Evolutionary conservation across 2,329 filamentous ascomycete species (phyloP), one percentile per base, ranked within the genome.

Genomic region (Graphilbum fragrans): DNA sequence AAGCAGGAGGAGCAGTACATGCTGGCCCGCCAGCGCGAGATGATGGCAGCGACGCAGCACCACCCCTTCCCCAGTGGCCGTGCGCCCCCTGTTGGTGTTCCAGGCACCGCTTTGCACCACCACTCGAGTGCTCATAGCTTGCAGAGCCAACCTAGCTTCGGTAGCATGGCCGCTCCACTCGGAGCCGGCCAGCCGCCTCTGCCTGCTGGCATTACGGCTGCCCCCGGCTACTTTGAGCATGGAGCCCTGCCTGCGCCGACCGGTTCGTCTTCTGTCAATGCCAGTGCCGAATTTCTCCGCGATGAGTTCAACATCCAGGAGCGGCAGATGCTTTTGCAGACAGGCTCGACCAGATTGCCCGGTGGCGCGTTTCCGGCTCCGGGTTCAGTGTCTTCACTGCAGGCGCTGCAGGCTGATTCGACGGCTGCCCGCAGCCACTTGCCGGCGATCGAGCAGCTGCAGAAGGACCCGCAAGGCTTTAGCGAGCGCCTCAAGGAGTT

Each of bases 1-100:
- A 98, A 98, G 66, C 92, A 98, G 59, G 92, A 98, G 61, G 93
- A 98, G 56, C 92, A 98, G 58, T 94, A 92, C 58, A 70, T 94
- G 29, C 93, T 96, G 77, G 92, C 93, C 36, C 82, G 92, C 34
- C 92, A 98, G 60, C 86, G 94, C 51, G 92, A 98, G 58, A 86
- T 86, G 51, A 74, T 95, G 42, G 83, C 87, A 48, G 44, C 43
- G 9, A 84, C 87, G 48, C 87, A 94, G 55, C 87, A 53, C 29
- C 45, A 45, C 6, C 38, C 45, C 17, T 47, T 48, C 18, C 20
- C 41, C 10, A 41, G 42, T 3, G 38, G 33, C 3, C 44, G 44
- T 2, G 19, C 34, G 7, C 46, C 71, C 5, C 43, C 44, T 41
- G 46, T 53, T 18, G 67, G 67, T 36, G 66, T 70, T 43, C 54